Conservation (phyloP, 352 stramenopile genomes). For the Globisporangium recalcitrans region DNA sequence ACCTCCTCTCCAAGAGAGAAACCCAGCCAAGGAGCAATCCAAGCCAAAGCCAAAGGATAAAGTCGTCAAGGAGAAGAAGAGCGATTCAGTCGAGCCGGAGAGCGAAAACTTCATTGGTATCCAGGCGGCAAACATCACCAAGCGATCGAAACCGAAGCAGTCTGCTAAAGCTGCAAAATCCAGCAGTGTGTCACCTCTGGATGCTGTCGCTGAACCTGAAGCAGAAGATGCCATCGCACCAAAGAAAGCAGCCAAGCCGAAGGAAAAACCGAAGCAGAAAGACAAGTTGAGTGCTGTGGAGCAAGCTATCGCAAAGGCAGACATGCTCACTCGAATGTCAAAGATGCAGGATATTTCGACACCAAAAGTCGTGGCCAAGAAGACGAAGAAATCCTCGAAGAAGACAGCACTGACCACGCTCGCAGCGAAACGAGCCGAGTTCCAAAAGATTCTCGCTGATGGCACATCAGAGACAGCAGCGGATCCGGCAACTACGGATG, state of each 20-base stretch:
- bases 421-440: constrained; percentile 39
- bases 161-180: background rate
- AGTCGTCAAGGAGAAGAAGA: background rate
- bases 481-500: background rate
- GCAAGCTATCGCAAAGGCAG: constrained; percentile 40
- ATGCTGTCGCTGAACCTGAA: constrained; percentile 3
- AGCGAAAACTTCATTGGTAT: constrained; percentile 12
- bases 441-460: constrained; percentile 35
- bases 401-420: constrained; percentile 27
- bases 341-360: constrained; percentile 62
- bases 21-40: constrained; percentile 1
- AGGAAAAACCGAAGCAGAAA: constrained; percentile 15
- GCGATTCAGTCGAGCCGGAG: constrained; percentile 5
- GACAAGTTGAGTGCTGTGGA: constrained; percentile 37
- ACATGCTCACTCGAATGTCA: constrained; percentile 41
- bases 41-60: background rate
- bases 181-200: background rate
- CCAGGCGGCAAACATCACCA: constrained; percentile 15
- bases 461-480: constrained; percentile 8
- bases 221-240: background rate
- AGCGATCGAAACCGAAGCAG: constrained; percentile 14
- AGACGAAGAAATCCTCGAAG: constrained; percentile 33
- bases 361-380: constrained; percentile 58
- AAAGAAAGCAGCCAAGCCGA: constrained; percentile 10
- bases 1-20: background rate